A percentile compares a stretch with the other conserved stretches of the same genome.
Evolutionary conservation across 2,329 filamentous ascomycete genomes (phyloP).

Genomic region (Colletotrichum noveboracense): DNA sequence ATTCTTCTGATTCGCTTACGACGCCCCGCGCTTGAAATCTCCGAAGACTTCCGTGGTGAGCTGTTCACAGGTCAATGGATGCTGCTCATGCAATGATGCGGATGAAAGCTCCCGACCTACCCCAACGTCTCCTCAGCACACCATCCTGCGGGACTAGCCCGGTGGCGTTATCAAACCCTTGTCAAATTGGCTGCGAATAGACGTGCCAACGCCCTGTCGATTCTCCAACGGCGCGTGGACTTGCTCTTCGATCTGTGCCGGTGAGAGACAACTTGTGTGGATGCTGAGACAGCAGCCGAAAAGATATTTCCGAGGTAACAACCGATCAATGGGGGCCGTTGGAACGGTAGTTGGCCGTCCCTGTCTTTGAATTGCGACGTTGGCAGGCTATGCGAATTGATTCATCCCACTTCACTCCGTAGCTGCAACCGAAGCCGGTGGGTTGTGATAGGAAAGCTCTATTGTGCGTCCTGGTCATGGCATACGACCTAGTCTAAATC

Average conservation of each 20-base stretch:
- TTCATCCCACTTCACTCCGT: background rate
- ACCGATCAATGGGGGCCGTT: background rate
- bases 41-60: background rate
- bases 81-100: background rate
- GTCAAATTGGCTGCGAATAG: background rate
- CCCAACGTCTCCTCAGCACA: background rate
- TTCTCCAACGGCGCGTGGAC: background rate
- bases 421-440: background rate
- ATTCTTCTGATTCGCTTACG: background rate
- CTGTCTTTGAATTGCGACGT: background rate
- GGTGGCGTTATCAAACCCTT: background rate
- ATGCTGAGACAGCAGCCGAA: background rate
- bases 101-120: background rate
- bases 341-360: background rate
- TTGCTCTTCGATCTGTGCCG: background rate
- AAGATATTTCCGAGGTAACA: background rate
- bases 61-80: background rate
- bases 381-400: background rate
- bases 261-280: background rate
- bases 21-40: background rate
- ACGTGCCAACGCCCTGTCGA: background rate
- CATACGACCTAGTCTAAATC: background rate
- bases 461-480: fast-evolving
- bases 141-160: background rate
- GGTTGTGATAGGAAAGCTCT: background rate